Percentiles rank a stretch among this genome's conserved stretches.
phyloP scores from a whole-genome alignment of 805 yeast genomes.

The Danielozyma ontarioensis region DNA sequence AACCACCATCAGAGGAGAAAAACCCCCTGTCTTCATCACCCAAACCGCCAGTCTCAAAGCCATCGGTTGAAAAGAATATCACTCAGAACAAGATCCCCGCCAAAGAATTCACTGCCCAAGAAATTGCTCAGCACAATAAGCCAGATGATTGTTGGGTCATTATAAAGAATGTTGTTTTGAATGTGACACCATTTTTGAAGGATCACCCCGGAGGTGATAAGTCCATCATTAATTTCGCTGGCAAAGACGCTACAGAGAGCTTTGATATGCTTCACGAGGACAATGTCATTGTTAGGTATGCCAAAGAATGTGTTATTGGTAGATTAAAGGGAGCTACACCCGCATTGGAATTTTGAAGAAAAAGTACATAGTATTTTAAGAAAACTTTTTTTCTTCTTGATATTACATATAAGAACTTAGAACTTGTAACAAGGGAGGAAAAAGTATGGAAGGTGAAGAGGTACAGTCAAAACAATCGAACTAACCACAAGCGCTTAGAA shows the following conservation, averaged over 20 bases:
- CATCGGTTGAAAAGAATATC: background rate
- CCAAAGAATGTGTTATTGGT: constrained; percentile 45
- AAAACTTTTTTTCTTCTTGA: background rate
- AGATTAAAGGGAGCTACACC: constrained; percentile 44
- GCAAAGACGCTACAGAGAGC: constrained; percentile 45
- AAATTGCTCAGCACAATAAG: constrained; percentile 43
- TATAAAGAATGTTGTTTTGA: constrained; percentile 47
- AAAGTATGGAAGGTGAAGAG: background rate
- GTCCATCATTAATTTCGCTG: constrained; percentile 44
- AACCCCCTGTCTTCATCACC: background rate
- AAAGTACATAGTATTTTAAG: background rate
- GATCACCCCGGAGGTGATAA: constrained; percentile 61
- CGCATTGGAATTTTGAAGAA: constrained; percentile 24
- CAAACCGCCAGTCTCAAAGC: background rate
- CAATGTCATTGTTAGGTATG: constrained; percentile 45
- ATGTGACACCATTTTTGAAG: constrained; percentile 39
- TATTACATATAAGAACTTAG: background rate
- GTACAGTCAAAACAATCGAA: background rate
- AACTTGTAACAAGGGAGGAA: background rate
- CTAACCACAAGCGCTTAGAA: constrained; percentile 64
- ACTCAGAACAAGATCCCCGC: constrained; percentile 39
- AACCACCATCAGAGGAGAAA: constrained; percentile 2
- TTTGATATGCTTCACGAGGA: constrained; percentile 56
- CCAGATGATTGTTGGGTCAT: constrained; percentile 49
- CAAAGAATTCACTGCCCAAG: constrained; percentile 42